These are phyloP conservation scores for Groenewaldozyma sp. DNA, from an alignment of 1,139 yeast genomes.

Conservation along the genomic window DNA sequence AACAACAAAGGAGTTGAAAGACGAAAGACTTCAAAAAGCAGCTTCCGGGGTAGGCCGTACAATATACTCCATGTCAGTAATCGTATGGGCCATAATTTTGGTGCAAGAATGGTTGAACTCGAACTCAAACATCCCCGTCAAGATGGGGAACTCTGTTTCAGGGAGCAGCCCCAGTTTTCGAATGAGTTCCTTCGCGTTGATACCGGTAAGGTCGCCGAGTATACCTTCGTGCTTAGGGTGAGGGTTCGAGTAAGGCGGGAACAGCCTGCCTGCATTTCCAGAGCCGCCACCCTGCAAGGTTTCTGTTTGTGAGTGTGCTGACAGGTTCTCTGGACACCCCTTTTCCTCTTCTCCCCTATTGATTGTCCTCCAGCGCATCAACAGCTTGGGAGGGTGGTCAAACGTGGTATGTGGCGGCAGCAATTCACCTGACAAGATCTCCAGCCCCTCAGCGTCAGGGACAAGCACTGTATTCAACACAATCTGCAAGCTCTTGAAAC, in stretches of 20 bases:
- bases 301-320: neutral
- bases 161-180: constrained; percentile 19
- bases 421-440: constrained; percentile 1
- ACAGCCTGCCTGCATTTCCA: neutral
- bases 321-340: too few relatives aligned
- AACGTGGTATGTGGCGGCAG: constrained; percentile 1
- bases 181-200: constrained; percentile 10
- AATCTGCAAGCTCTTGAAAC: constrained; percentile 1
- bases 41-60: constrained; percentile 24
- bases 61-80: constrained; percentile 65
- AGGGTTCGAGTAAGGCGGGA: neutral
- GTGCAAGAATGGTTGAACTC: constrained; percentile 56
- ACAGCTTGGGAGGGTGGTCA: constrained; percentile 12
- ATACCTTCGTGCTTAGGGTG: constrained; percentile 1
- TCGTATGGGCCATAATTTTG: constrained; percentile 57
- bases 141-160: constrained; percentile 29
- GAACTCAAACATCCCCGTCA: constrained; percentile 68
- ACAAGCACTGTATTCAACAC: neutral
- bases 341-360: neutral
- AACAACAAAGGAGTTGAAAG: too few relatives aligned
- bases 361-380: constrained; percentile 20
- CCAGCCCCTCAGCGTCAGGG: neutral
- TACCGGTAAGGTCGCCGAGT: constrained; percentile 1
- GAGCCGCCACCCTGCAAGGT: constrained; percentile 2
- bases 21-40: constrained; percentile 1